These are phyloP conservation scores for Thinopyrum elongatum DNA, from an alignment of 176 grass and related monocot genomes.

Conservation along the genomic window DNA sequence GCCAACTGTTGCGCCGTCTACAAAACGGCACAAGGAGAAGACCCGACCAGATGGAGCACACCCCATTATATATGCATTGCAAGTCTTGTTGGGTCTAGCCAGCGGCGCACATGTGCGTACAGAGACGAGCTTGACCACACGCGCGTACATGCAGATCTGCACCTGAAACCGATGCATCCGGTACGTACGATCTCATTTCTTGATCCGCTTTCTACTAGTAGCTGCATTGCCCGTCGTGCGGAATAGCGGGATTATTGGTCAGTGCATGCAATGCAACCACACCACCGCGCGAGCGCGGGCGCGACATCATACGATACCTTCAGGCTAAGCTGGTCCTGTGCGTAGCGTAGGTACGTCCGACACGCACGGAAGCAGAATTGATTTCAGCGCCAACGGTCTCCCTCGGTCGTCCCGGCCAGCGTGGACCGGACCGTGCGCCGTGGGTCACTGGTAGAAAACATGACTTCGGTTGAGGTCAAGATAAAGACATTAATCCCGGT, in stretches of 20 bases:
- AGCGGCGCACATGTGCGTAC: neutral
- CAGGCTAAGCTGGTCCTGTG: neutral
- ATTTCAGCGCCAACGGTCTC: neutral
- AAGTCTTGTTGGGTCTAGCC: neutral
- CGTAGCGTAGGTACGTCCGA: neutral
- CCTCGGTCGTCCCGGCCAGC: neutral
- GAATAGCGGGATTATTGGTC: neutral
- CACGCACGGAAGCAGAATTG: neutral
- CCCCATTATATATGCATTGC: neutral
- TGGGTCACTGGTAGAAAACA: no score
- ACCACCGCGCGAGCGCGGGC: neutral
- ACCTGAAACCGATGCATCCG: neutral
- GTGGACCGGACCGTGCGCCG: neutral
- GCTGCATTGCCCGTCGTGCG: neutral
- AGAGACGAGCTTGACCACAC: neutral
- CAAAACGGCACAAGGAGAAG: neutral
- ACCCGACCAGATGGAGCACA: neutral
- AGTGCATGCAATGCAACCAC: neutral
- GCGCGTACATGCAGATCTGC: neutral
- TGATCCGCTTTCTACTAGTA: no score
- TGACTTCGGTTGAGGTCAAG: no score
- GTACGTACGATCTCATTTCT: neutral
- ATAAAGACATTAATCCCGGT: no score
- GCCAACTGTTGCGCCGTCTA: neutral
- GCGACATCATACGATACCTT: neutral